Percentiles rank a stretch among this genome's conserved stretches.
phyloP scores from a whole-genome alignment of 176 grass and related monocot species.

The Elaeis guineensis region DNA sequence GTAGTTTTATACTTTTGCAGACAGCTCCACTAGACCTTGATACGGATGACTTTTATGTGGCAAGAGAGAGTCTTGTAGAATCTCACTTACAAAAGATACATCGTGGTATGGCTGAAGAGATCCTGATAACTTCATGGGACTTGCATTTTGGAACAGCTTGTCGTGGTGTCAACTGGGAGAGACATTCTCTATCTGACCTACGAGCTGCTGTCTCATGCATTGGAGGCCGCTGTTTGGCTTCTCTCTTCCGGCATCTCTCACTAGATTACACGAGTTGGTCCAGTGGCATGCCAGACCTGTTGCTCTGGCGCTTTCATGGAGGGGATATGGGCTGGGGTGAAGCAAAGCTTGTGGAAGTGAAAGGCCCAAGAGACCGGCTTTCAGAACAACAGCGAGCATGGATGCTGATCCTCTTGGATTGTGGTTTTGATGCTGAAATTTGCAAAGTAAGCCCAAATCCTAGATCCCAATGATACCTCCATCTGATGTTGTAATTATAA shows the following conservation, averaged over 20 bases:
- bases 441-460: constrained; percentile 62
- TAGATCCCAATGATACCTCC: constrained; percentile 19
- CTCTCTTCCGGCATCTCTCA: constrained; percentile 58
- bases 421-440: constrained; percentile 65
- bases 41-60: constrained; percentile 75
- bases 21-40: constrained; percentile 68
- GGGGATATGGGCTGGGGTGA: constrained; percentile 33
- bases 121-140: constrained; percentile 74
- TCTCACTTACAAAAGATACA: constrained; percentile 59
- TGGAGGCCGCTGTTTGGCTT: constrained; percentile 42
- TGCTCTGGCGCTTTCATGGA: constrained; percentile 79
- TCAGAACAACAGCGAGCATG: constrained; percentile 87
- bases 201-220: constrained; percentile 53
- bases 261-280: constrained; percentile 91
- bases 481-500: too few species aligned
- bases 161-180: constrained; percentile 57
- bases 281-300: constrained; percentile 77
- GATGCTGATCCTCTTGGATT: constrained; percentile 75
- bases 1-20: constrained; percentile 19
- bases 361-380: constrained; percentile 75
- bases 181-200: constrained; percentile 59
- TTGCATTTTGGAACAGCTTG: constrained; percentile 62
- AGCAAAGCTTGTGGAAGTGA: constrained; percentile 88
- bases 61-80: constrained; percentile 65
- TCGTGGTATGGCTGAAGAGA: constrained; percentile 68